A percentile compares a stretch with the other conserved stretches of the same genome.
Evolutionary conservation across 768 basidiomycete genomes (phyloP).

Genomic region (Pisolithus orientalis): DNA sequence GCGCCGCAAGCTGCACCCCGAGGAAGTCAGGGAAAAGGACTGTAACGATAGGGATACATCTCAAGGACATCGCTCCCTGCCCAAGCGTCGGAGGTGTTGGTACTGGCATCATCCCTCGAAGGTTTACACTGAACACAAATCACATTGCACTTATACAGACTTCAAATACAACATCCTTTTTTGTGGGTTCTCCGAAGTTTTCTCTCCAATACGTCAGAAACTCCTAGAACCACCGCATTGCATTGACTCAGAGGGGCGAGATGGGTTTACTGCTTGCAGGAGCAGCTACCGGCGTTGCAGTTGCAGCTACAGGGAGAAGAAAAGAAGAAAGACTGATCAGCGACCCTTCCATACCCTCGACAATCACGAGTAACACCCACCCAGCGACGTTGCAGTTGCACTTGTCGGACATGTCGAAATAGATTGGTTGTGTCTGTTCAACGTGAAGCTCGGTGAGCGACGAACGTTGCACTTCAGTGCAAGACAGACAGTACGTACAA

Average conservation of each 20-base stretch:
- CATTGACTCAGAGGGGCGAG: not conserved
- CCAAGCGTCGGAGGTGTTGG: not conserved
- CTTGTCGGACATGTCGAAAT: not conserved
- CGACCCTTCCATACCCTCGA: not conserved
- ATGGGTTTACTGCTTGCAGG: not conserved
- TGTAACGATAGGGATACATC: too few species aligned
- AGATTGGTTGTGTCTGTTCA: not conserved
- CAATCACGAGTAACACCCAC: not conserved
- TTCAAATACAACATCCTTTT: not conserved
- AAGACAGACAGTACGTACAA: not conserved
- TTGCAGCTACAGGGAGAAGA: not conserved
- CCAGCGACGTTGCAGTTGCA: not conserved
- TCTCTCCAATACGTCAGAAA: not conserved
- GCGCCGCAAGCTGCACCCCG: too few species aligned
- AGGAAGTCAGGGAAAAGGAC: too few species aligned
- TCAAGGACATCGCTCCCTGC: too few species aligned
- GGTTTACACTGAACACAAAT: not conserved
- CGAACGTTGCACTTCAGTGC: not conserved
- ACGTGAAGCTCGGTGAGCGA: not conserved
- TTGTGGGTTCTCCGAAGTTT: not conserved
- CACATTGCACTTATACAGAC: not conserved
- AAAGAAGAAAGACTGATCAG: not conserved
- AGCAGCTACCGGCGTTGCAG: not conserved
- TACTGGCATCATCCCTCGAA: not conserved
- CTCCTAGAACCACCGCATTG: not conserved